A percentile compares a stretch with the other conserved stretches of the same genome.
Conservation (phyloP, 148 eudicot species). For the Spergularia bocconei region DNA sequence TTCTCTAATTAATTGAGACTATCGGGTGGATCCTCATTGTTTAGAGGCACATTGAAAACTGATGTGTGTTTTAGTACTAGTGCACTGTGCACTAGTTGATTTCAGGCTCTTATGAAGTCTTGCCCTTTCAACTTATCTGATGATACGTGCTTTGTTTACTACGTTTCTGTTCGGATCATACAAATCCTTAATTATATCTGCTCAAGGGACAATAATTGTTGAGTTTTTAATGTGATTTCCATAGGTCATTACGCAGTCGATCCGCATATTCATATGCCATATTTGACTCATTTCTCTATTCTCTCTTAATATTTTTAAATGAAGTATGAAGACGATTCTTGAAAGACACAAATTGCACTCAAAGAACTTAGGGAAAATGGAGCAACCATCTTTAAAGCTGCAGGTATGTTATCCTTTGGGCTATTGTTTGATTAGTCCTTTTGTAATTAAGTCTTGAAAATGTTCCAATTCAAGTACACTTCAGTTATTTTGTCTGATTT, state of each 20-base stretch:
- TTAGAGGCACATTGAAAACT: too few species aligned
- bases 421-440: not conserved
- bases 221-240: not conserved
- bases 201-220: not conserved
- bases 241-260: too few species aligned
- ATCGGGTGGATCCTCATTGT: not conserved
- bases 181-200: too few species aligned
- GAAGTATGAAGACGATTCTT: conserved; percentile 68
- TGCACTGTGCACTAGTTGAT: too few species aligned
- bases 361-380: conserved; percentile 68
- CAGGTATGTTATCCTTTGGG: conserved; percentile 49
- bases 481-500: not conserved
- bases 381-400: conserved; percentile 65
- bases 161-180: too few species aligned
- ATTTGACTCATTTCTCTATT: not conserved
- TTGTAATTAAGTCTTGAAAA: not conserved
- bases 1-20: not conserved
- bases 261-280: not conserved
- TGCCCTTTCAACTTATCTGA: too few species aligned
- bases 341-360: conserved; percentile 72
- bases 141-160: too few species aligned
- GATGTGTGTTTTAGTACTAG: too few species aligned
- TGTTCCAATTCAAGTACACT: conserved; percentile 5
- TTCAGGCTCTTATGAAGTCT: too few species aligned
- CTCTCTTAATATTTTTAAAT: conserved; percentile 8